Evolutionary conservation across 306 rosid species (phyloP).

Genomic region (Cucurbita argyrosperma): DNA sequence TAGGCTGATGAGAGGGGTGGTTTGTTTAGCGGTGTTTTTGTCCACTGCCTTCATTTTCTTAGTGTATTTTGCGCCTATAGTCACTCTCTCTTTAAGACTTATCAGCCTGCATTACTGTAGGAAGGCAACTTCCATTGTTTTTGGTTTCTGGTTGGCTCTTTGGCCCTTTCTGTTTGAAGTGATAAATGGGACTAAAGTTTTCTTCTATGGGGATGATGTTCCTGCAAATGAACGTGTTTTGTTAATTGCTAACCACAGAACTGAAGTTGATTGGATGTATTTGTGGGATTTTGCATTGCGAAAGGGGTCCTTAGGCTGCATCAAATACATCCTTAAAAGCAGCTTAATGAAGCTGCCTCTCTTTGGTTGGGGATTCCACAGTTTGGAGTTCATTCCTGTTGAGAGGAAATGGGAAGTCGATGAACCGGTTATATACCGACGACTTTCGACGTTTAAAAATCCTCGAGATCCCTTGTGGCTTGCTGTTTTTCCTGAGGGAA

Average conservation of each 20-base stretch:
- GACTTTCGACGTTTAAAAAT: conserved; percentile 46
- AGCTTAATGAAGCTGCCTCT: conserved; percentile 91
- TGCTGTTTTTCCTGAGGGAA: conserved; percentile 92
- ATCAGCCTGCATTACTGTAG: conserved; percentile 49
- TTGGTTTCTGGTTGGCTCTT: conserved; percentile 62
- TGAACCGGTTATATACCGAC: conserved; percentile 37
- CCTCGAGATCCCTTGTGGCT: conserved; percentile 78
- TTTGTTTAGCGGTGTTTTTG: conserved; percentile 67
- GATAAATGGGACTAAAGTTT: conserved; percentile 61
- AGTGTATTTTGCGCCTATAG: conserved; percentile 52
- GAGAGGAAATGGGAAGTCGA: conserved; percentile 88
- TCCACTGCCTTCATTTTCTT: conserved; percentile 69
- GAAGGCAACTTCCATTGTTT: conserved; percentile 46
- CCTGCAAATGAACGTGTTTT: conserved; percentile 70
- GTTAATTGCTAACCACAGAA: conserved; percentile 78
- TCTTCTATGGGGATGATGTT: conserved; percentile 63
- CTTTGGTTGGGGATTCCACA: conserved; percentile 92
- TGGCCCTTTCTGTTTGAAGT: conserved; percentile 90
- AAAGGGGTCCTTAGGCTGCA: conserved; percentile 60
- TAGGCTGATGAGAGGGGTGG: conserved; percentile 55
- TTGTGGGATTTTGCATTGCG: conserved; percentile 89
- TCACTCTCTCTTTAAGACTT: conserved; percentile 29
- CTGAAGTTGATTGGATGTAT: conserved; percentile 99
- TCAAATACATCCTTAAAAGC: conserved; percentile 80
- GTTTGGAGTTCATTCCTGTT: conserved; percentile 85